Evolutionary conservation across 768 basidiomycete species (phyloP), one percentile per base, ranked within the genome.

Genomic region (Agaricus sinodeliciosus): DNA sequence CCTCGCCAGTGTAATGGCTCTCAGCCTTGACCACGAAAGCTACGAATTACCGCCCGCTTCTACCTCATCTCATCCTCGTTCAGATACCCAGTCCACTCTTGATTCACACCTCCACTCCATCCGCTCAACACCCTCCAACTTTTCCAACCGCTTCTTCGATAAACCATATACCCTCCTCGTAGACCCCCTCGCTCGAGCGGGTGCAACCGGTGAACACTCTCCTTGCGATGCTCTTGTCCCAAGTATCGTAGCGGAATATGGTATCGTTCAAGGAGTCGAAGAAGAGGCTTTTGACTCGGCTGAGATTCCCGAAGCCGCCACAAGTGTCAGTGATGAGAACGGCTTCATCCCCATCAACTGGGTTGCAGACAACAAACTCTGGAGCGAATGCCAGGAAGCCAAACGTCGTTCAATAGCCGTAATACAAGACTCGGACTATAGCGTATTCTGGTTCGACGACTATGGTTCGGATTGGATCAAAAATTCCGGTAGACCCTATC

Each of bases 401-500:
- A 72, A 76, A 43, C 63, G 62, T 31, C 72, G 84, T 22, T 89
- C 86, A 4, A 67, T 71, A 16, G 62, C 58, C 3, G 72, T 93
- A 40, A 78, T 89, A 26, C 70, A 79, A 28, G 80, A 95, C 66
- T 94, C 92, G 7, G 94, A 98, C 59, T 81, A 84, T 51, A 85
- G 83, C 54, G 83, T 89, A 49, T 70, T 94, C 31, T 89, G 87
- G 79, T 95, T 92, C 63, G 72, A 77, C 35, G 82, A 82, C 28
- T 95, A 86, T 65, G 94, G 94, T 4, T 75, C 82, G 1, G 84
- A 90, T 36, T 95, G 94, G 89, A 94, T 96, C 60, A 87, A 87
- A 66, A 71, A 67, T 49, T 59, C 75, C 40, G 84, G 93, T 91
- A 57, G 52, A 83, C 72, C 19, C 26, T 11, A 18, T 35, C n/a